phyloP scores from a whole-genome alignment of 768 basidiomycete genomes.

The Agaricus bisporus region DNA sequence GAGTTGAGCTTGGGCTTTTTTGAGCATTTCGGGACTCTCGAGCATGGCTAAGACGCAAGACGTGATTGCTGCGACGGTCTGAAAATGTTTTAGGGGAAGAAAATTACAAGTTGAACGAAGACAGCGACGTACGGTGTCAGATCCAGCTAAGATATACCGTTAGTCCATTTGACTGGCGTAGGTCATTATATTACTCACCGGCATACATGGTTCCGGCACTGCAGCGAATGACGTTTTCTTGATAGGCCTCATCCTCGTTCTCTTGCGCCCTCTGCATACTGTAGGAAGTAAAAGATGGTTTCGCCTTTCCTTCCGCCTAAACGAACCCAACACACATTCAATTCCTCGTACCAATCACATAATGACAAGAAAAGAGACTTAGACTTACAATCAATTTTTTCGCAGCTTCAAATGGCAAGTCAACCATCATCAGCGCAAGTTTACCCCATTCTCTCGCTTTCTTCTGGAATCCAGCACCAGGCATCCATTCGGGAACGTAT shows the following conservation, averaged over 20 bases:
- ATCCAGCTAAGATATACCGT: conserved; percentile 12
- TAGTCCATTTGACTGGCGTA: neutral
- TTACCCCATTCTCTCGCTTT: conserved; percentile 33
- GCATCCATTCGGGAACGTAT: conserved; percentile 26
- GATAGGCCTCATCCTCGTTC: conserved; percentile 6
- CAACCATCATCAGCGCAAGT: conserved; percentile 24
- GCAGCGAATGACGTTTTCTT: conserved; percentile 18
- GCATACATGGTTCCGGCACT: conserved; percentile 19
- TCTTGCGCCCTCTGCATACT: conserved; percentile 12
- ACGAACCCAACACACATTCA: neutral
- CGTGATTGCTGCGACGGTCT: conserved; percentile 6
- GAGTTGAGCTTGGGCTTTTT: conserved; percentile 27
- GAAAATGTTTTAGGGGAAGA: too few species aligned
- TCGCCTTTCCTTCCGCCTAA: conserved; percentile 13
- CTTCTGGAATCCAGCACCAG: conserved; percentile 29
- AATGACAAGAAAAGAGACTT: conserved; percentile 6
- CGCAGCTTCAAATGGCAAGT: conserved; percentile 28
- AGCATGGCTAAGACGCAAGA: conserved; percentile 6
- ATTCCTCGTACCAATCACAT: neutral
- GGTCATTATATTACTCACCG: conserved; percentile 7
- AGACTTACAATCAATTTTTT: conserved; percentile 26
- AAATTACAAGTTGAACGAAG: neutral
- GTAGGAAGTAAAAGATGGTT: conserved; percentile 15
- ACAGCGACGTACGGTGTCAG: conserved; percentile 14
- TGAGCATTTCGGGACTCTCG: conserved; percentile 17